Base-by-base conservation (phyloP, 2,329 filamentous ascomycete species). In the Lachnellula subtilissima region DNA sequence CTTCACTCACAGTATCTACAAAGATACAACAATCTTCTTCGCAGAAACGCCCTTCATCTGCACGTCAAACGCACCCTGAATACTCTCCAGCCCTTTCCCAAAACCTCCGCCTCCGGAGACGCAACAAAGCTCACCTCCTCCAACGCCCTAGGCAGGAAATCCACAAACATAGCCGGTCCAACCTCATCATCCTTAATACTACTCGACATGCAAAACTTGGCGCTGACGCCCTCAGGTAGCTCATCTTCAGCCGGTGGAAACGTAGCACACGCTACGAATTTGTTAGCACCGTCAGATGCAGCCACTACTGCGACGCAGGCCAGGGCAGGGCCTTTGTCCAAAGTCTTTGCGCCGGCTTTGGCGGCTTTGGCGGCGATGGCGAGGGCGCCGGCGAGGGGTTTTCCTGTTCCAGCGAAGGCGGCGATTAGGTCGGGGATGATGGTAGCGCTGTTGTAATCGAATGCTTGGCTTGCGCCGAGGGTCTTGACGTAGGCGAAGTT, bases 51-150 rank as follows among this genome's bases (percentile, higher is more conserved):
- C 60, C 28, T 54, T 49, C 39, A 45, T 61, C 32, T 54, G 54
- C 6, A 50, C 14, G 14, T 75, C 72, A 25, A 77, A 49, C 1
- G 67, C 76, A 7, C 65, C 68, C 51, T 78, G 73, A 1, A 78
- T 59, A 48, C 61, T 67, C 42, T 73, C 74, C 25, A 78, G 55
- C 5, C 76, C 76, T 5, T 72, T 65, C 1, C 75, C 75, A 0
- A 72, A 35, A 78, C 64, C 35, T 67, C 40, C 2, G 74, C 67
- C 28, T 71, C 64, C 1, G 76, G 76, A 15, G 70, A 68, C 9
- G 73, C 64, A 5, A 69, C 61, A 57, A 71, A 74, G 2, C 53
- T 60, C 0, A 71, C 71, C 1, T 59, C 50, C 36, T 60, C 65
- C 42, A 78, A 63, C 4, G 74, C 75, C 15, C 62, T 54, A 0